Percentiles rank a stretch among this genome's conserved stretches.
Evolutionary conservation across 2,329 filamentous ascomycete species (phyloP).

Genomic region (Sporothrix variecibatus): DNA sequence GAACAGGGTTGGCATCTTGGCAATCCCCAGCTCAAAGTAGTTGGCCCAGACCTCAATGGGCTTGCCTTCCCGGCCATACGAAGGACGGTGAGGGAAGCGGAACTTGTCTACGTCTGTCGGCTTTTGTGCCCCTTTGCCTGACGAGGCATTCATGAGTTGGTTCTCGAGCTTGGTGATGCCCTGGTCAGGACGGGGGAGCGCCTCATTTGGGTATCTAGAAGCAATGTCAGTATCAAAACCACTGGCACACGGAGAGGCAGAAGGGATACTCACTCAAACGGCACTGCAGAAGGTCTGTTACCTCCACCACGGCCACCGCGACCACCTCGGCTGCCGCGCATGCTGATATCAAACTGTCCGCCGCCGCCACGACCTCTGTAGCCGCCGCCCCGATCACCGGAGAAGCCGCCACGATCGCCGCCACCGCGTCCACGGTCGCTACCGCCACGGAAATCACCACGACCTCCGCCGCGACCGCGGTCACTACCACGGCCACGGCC

Average conservation of each 20-base stretch:
- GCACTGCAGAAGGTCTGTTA: background rate
- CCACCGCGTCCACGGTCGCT: constrained; percentile 31
- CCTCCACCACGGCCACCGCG: constrained; percentile 25
- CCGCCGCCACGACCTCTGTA: constrained; percentile 31
- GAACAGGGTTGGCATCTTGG: constrained; percentile 40
- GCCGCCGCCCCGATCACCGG: constrained; percentile 26
- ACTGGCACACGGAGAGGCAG: too few relatives aligned
- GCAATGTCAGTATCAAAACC: background rate
- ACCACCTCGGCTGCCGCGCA: constrained; percentile 30
- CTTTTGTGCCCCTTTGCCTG: background rate
- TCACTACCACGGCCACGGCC: constrained; percentile 28
- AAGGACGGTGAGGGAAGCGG: constrained; percentile 50
- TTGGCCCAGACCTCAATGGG: constrained; percentile 55
- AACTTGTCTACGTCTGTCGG: background rate
- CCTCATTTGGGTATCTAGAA: constrained; percentile 22
- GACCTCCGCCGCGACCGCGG: constrained; percentile 19
- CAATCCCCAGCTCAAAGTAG: constrained; percentile 51
- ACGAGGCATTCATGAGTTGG: constrained; percentile 27
- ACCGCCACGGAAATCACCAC: background rate
- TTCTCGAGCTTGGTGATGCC: constrained; percentile 36
- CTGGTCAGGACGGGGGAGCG: constrained; percentile 34
- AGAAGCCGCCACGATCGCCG: constrained; percentile 11
- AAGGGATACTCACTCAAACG: constrained; percentile 16
- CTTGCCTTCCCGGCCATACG: constrained; percentile 48
- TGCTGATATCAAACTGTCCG: constrained; percentile 26